Base-by-base conservation (phyloP, 192 early-diverging fungal genomes). In the Backusella mclennaniae region DNA sequence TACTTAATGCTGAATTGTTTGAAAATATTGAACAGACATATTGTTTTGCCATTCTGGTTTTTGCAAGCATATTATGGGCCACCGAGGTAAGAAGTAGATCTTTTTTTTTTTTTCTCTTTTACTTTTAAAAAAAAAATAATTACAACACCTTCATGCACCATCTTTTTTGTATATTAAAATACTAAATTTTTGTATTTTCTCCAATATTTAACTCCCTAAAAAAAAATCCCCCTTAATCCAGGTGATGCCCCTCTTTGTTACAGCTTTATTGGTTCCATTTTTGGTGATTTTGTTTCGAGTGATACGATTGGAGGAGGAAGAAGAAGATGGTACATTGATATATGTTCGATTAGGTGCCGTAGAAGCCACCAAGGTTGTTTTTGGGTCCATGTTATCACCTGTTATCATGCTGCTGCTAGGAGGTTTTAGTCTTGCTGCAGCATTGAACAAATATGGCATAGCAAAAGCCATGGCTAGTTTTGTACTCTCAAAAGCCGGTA, bases 391-490 rank as follows among this genome's bases (percentile, higher is more conserved):
- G 97, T 96, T 97, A 78, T 93, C 93, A 17, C 93, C 97, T 2
- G 95, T 97, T 21, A 96, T 99, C 71, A 97, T 99, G 97, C 83
- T 99, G 6, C 85, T 99, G 1, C 87, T 99, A 9, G 96, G 97
- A 76, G 96, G 97, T 0, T 99, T 99, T 86, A 89, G 96, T 7
- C 89, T 99, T 68, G 97, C 96, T 6, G 94, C 92, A 11, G 97
- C 97, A 15, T 86, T 99, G 76, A 96, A 93, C 88, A 97, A 97
- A 86, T 96, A 95, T 85, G 89, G 93, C 78, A 95, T 99, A 86
- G 97, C 97, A 67, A 96, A 95, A 68, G 87, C 90, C 59, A 83
- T 96, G 73, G 97, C 97, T 6, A 93, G 93, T 21, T 88, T 91
- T 76, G 91, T 97, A 17, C 88, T 99, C 4, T 89, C 93, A 41